phyloP scores from a whole-genome alignment of 1,284 basidiomycete species.

The Entoloma clypeatum region DNA sequence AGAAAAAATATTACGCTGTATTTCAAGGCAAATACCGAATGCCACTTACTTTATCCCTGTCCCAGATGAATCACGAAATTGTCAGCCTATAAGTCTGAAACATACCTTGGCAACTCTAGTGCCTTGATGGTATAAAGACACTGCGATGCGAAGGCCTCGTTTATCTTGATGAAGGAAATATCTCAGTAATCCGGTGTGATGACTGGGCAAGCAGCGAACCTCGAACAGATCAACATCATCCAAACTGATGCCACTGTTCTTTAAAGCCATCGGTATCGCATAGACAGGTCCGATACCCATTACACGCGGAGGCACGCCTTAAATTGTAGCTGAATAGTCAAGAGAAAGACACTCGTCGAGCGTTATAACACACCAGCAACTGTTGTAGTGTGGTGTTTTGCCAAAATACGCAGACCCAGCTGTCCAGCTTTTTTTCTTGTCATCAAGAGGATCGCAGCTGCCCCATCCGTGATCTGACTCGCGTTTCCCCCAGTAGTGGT shows the following conservation, averaged over 20 bases:
- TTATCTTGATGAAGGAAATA: slow-evolving; percentile 52
- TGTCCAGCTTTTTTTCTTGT: slow-evolving; percentile 80
- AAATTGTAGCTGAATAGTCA: neutral
- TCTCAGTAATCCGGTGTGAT: neutral
- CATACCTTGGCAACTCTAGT: slow-evolving; percentile 54
- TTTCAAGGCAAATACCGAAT: neutral
- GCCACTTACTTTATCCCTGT: slow-evolving; percentile 35
- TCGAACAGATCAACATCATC: slow-evolving; percentile 81
- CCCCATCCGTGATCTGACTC: slow-evolving; percentile 85
- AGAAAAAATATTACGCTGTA: slow-evolving; percentile 30
- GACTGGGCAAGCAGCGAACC: slow-evolving; percentile 35
- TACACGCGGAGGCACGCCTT: slow-evolving; percentile 70
- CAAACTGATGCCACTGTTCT: slow-evolving; percentile 59
- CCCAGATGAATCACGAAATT: slow-evolving; percentile 1
- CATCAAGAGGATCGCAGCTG: slow-evolving; percentile 85
- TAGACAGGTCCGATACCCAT: slow-evolving; percentile 82
- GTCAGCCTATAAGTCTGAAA: slow-evolving; percentile 2
- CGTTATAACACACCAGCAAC: slow-evolving; percentile 59
- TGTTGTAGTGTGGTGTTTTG: slow-evolving; percentile 74
- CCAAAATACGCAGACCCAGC: slow-evolving; percentile 71
- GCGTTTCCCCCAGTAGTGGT: slow-evolving; percentile 90
- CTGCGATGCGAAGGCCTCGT: slow-evolving; percentile 91
- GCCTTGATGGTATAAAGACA: slow-evolving; percentile 78
- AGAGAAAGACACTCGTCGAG: slow-evolving; percentile 10
- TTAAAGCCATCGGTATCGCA: slow-evolving; percentile 70